Conservation (phyloP, 306 rosid species). For the Psophocarpus tetragonolobus region DNA sequence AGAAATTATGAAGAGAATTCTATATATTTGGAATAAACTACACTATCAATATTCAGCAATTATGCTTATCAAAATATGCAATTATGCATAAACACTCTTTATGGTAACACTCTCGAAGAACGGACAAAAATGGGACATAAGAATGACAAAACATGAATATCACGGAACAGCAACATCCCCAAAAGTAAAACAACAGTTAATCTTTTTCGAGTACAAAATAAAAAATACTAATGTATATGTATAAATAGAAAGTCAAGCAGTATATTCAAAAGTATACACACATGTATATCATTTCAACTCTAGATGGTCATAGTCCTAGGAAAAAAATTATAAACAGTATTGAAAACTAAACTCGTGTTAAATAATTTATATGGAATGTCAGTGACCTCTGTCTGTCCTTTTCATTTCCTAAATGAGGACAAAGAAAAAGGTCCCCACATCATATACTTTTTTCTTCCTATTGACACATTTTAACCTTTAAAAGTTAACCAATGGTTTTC, state of each 20-base stretch:
- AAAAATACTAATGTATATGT: not conserved
- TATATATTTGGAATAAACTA: constrained; percentile 21
- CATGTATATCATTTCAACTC: not conserved
- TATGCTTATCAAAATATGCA: not conserved
- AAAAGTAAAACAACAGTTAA: constrained; percentile 1
- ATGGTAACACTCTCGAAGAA: constrained; percentile 9
- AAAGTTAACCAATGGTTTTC: not conserved
- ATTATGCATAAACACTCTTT: constrained; percentile 9
- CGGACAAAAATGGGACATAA: not conserved
- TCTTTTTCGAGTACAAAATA: not conserved
- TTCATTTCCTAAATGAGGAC: not conserved
- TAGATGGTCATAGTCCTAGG: not conserved
- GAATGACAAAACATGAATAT: constrained; percentile 4
- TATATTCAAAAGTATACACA: not conserved
- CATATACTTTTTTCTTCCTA: not conserved
- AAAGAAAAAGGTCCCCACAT: not conserved
- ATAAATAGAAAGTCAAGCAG: constrained; percentile 8
- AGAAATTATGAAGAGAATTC: constrained; percentile 15
- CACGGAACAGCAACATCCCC: constrained; percentile 3
- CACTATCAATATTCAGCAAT: constrained; percentile 14
- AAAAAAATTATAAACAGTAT: not conserved
- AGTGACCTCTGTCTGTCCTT: not conserved
- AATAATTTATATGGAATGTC: not conserved
- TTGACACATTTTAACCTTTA: not conserved
- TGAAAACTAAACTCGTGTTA: not conserved